Evolutionary conservation across 179 eudicot genomes (phyloP), one percentile per base, ranked within the genome.

Genomic region (Pouteria campechiana): DNA sequence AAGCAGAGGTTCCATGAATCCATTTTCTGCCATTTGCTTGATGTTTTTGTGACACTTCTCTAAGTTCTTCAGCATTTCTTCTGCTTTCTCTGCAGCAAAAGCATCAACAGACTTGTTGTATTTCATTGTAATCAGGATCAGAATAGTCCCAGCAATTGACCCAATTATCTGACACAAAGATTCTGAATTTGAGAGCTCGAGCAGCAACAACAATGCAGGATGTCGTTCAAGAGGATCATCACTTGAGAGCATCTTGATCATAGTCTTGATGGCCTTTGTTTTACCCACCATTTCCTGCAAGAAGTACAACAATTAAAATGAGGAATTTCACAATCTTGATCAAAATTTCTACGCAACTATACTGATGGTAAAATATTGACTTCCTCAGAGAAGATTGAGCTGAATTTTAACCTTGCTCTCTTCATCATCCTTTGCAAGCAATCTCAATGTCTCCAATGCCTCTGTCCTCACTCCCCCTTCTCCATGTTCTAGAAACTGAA

Each of bases 1-100:
- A 25, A 83, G 65, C 25, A 87, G 70, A 2, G 96, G 94, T 27
- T 87, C 81, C 50, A 76, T 32, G 50, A 62, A 68, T 48, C 96
- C 96, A 62, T 75, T 80, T 61, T 83, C 94, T 36, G 87, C 96
- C 94, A 87, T 83, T 36, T 58, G 43, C 61, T 68, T 87, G 67
- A 87, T 66, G 66, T 87, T 77, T 20, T 40, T 44, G 2, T 77
- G 70, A 63, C 58, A 65, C 35, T 31, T 71, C 61, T 76, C 81
- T 67, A 87, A 58, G 48, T 80, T 77, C 58, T 52, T 70, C 46
- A 87, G 52, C 44, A 83, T 54, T 57, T 75, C 70, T 43, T 68
- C 79, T 29, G 90, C 81, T 52, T 63, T 84, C 44, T 73, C 87
- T 37, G 81, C 70, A 53, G 86, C 74, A 46, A 80, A 83, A 17